These are phyloP conservation scores for Petunia hybrid DNA, from an alignment of 305 asterid species.

Conservation along the genomic window DNA sequence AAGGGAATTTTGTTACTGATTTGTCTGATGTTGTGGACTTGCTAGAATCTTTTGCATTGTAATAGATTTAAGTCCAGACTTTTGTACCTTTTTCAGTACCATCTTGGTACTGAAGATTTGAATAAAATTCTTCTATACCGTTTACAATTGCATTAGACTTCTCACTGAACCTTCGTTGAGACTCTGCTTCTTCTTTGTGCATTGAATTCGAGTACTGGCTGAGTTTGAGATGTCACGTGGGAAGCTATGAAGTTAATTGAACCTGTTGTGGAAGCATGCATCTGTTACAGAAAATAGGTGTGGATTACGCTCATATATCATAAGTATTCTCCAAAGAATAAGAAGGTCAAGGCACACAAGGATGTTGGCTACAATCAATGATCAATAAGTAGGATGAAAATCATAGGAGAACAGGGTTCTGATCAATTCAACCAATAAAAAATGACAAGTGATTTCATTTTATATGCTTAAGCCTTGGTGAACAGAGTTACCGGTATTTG, in stretches of 20 bases:
- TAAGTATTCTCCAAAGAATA: background rate
- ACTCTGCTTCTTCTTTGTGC: no score
- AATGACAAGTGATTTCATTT: background rate
- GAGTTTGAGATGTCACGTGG: background rate
- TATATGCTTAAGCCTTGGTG: background rate
- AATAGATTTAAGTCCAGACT: background rate
- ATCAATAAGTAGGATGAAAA: background rate
- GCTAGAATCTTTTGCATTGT: background rate
- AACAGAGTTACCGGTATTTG: background rate
- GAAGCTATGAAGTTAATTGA: background rate
- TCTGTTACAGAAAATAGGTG: background rate
- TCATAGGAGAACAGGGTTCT: background rate
- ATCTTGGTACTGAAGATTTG: background rate
- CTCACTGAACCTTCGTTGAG: no score
- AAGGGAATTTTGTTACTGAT: background rate
- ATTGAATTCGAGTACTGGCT: background rate
- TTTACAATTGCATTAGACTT: no score
- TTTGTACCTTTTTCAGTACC: conserved; percentile 19
- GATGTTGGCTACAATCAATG: background rate
- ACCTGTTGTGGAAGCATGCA: background rate
- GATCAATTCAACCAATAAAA: background rate
- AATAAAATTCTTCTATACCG: background rate
- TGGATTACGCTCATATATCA: background rate
- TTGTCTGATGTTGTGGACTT: conserved; percentile 5
- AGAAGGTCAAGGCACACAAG: background rate